Evolutionary conservation across 1,139 yeast genomes (phyloP).

Genomic region (Suhomyces anneliseae): DNA sequence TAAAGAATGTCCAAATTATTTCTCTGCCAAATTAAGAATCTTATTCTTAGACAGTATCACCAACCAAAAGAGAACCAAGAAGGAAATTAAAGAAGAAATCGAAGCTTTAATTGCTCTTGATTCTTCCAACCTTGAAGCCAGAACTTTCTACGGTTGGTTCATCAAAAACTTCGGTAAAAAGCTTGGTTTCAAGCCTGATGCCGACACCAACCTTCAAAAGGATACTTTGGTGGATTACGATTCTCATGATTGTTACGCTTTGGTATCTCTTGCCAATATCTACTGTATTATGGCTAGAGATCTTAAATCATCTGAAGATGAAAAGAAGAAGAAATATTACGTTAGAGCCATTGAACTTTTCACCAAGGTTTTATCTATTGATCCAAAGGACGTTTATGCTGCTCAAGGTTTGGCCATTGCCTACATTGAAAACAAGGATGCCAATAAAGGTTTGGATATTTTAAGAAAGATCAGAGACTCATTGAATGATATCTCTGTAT

Average conservation of each 20-base stretch:
- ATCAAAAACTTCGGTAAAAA: conserved; percentile 61
- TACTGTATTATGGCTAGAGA: conserved; percentile 85
- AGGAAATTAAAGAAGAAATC: conserved; percentile 53
- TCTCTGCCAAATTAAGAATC: conserved; percentile 74
- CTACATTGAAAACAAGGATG: conserved; percentile 82
- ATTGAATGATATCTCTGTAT: conserved; percentile 77
- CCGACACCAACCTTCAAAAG: conserved; percentile 79
- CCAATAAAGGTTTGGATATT: conserved; percentile 77
- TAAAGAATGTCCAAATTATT: conserved; percentile 63
- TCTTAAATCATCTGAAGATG: conserved; percentile 56
- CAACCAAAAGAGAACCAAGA: conserved; percentile 31
- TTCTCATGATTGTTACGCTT: conserved; percentile 86
- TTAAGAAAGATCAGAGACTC: conserved; percentile 91
- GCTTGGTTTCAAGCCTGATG: conserved; percentile 53
- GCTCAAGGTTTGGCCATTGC: conserved; percentile 97
- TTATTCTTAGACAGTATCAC: conserved; percentile 52
- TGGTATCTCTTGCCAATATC: conserved; percentile 86
- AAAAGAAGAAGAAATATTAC: conserved; percentile 74
- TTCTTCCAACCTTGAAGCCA: conserved; percentile 70
- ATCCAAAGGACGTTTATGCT: conserved; percentile 86
- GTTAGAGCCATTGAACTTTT: conserved; percentile 86
- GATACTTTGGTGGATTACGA: conserved; percentile 80
- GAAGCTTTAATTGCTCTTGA: conserved; percentile 53
- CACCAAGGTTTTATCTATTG: conserved; percentile 83
- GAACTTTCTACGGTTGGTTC: conserved; percentile 94